A percentile compares a stretch with the other conserved stretches of the same genome.
phyloP scores from a whole-genome alignment of 2,329 filamentous ascomycete genomes.

The Nigrospora sphaerica region DNA sequence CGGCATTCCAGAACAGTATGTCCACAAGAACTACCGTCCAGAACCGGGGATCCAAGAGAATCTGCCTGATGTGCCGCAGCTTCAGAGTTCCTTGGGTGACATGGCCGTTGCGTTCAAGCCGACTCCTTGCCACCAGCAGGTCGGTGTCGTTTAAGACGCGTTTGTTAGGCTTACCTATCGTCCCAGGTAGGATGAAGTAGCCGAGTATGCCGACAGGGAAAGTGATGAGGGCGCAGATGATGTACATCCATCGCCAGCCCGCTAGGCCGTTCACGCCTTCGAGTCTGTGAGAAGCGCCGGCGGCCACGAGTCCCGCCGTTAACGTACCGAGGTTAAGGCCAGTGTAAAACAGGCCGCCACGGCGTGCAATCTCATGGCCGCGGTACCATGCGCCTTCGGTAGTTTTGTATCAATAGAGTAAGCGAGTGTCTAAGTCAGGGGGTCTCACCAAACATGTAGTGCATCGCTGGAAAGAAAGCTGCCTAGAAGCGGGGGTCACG shows the following conservation, averaged over 20 bases:
- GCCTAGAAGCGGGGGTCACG: constrained; percentile 14
- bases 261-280: constrained; percentile 37
- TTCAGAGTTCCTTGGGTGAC: background rate
- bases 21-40: constrained; percentile 41
- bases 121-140: constrained; percentile 33
- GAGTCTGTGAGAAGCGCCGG: constrained; percentile 30
- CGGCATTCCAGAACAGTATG: constrained; percentile 49
- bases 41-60: constrained; percentile 7
- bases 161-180: constrained; percentile 10
- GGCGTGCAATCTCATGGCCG: constrained; percentile 36
- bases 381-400: constrained; percentile 45
- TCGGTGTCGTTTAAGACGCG: constrained; percentile 26
- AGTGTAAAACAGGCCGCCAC: constrained; percentile 45
- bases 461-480: constrained; percentile 32
- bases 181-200: constrained; percentile 43
- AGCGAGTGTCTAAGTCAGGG: too few species aligned
- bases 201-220: constrained; percentile 44
- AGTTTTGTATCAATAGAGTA: background rate
- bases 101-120: constrained; percentile 30
- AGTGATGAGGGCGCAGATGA: constrained; percentile 45
- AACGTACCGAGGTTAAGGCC: constrained; percentile 44
- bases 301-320: constrained; percentile 43
- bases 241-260: constrained; percentile 51
- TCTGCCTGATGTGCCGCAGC: background rate
- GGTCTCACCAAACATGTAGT: constrained; percentile 24